A percentile compares a stretch with the other conserved stretches of the same genome.
These are phyloP conservation scores for Gaeumannomyces sp. DNA, from an alignment of 2,329 filamentous ascomycete genomes.

Conservation along the genomic window DNA sequence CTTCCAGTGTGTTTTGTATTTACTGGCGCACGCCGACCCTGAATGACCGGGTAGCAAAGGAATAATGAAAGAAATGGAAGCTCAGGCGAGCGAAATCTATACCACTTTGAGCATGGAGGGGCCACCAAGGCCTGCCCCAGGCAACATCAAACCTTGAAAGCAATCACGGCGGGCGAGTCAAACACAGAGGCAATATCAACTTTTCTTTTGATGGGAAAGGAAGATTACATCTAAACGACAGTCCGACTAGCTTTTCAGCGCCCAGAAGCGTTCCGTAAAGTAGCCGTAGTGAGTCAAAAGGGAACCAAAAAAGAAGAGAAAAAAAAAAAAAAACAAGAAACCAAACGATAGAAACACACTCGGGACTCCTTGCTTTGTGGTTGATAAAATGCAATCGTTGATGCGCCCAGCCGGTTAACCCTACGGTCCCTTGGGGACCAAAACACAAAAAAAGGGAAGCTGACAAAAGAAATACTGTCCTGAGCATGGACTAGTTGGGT, in stretches of 20 bases:
- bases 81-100: no score
- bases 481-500: not conserved
- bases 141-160: not conserved
- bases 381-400: not conserved
- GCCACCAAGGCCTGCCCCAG: no score
- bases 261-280: not conserved
- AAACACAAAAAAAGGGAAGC: not conserved
- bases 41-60: no score
- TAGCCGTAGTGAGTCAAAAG: not conserved
- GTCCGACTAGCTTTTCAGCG: not conserved
- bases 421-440: not conserved
- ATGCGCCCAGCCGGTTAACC: not conserved
- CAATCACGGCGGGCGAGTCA: not conserved
- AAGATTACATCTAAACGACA: not conserved
- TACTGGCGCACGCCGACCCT: no score
- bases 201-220: not conserved
- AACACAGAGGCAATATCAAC: no score
- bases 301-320: not conserved
- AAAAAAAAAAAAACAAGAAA: conserved; percentile 1
- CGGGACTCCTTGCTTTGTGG: not conserved
- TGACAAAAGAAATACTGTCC: not conserved
- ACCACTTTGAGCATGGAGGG: no score
- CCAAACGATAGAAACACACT: not conserved
- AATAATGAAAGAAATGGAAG: no score
- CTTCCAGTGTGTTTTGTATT: no score